phyloP scores from a whole-genome alignment of 257 asterid genomes.

The Voacanga thouarsii region DNA sequence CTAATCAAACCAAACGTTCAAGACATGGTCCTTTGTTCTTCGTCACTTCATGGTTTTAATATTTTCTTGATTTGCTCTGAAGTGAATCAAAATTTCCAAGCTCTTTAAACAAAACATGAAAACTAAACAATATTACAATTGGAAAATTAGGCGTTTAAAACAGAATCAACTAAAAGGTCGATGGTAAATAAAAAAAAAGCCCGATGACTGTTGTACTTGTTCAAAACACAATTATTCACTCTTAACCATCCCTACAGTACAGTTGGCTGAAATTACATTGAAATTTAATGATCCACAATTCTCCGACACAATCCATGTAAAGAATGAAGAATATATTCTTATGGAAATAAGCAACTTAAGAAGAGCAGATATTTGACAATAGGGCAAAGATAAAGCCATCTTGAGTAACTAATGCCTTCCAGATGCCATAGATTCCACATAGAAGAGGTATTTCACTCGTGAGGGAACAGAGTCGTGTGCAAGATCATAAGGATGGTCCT shows the following conservation, averaged over 20 bases:
- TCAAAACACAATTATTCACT: not conserved
- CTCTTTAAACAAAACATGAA: too few relatives aligned
- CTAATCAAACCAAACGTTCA: too few relatives aligned
- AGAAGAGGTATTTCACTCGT: conserved; percentile 73
- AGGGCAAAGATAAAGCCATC: not conserved
- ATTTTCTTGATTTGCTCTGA: too few relatives aligned
- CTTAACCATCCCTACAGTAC: not conserved
- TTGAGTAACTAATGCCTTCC: conserved; percentile 46
- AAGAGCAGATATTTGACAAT: not conserved
- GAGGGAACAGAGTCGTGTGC: conserved; percentile 89
- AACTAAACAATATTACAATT: too few relatives aligned
- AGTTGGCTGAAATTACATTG: not conserved
- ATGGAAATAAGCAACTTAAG: not conserved
- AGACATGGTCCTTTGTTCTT: not conserved
- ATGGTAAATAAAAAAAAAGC: too few relatives aligned
- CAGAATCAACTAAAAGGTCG: not conserved
- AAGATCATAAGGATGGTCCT: conserved; percentile 93
- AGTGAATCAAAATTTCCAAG: too few relatives aligned
- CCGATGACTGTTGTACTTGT: too few relatives aligned
- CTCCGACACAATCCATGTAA: not conserved
- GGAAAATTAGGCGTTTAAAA: too few relatives aligned
- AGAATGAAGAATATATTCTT: not conserved
- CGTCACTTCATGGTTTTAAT: too few relatives aligned
- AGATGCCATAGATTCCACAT: conserved; percentile 60
- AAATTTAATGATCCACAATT: not conserved